phyloP scores from a whole-genome alignment of 257 asterid species.

The Solanum chmielewskii region DNA sequence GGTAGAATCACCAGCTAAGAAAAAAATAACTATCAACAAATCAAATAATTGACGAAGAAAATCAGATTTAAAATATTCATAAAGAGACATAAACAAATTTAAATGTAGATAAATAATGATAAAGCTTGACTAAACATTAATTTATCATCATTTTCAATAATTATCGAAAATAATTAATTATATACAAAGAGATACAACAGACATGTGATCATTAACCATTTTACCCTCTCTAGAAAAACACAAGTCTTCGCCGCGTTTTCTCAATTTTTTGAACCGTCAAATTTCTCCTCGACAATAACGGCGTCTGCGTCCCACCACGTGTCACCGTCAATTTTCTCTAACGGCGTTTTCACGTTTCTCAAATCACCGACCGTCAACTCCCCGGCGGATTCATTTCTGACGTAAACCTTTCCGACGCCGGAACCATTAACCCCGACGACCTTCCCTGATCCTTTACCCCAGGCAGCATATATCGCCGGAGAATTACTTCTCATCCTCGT shows the following conservation, averaged over 20 bases:
- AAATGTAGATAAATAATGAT: background rate
- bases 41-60: background rate
- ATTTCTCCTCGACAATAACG: constrained; percentile 43
- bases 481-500: constrained; percentile 32
- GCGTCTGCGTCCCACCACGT: constrained; percentile 85
- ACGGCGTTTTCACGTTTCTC: constrained; percentile 52
- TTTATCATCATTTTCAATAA: background rate
- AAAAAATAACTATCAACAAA: background rate
- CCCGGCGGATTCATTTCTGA: constrained; percentile 45
- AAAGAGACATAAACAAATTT: background rate
- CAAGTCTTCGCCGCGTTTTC: background rate
- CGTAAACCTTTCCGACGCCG: constrained; percentile 41
- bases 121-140: background rate
- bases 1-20: background rate
- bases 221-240: background rate
- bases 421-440: constrained; percentile 4
- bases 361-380: constrained; percentile 67
- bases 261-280: background rate
- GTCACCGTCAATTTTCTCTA: constrained; percentile 31
- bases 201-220: background rate
- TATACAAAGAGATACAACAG: background rate
- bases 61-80: background rate
- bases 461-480: constrained; percentile 58
- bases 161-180: background rate
- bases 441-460: background rate